Percentiles rank a stretch among this genome's conserved stretches.
Conservation (phyloP, 2,329 filamentous ascomycete genomes). For the Exophiala sp. region DNA sequence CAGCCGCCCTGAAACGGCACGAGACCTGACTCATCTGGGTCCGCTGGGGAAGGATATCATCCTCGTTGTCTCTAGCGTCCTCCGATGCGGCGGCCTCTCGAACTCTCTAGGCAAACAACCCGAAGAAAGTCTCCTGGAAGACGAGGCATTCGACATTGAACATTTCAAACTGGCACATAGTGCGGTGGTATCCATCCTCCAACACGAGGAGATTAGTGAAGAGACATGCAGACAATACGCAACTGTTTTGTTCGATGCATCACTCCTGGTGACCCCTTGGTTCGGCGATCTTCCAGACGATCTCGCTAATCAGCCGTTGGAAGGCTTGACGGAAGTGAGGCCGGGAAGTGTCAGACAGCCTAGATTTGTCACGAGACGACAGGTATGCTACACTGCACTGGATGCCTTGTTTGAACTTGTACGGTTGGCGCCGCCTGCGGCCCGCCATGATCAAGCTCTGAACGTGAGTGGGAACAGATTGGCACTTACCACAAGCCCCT, state of each 20-base stretch:
- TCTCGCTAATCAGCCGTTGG: constrained; percentile 50
- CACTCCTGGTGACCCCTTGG: constrained; percentile 69
- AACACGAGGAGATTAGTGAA: constrained; percentile 4
- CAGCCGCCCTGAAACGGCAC: not conserved
- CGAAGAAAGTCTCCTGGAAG: constrained; percentile 48
- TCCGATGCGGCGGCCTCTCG: constrained; percentile 56
- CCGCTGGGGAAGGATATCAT: constrained; percentile 44
- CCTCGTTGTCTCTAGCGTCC: constrained; percentile 61
- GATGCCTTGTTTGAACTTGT: constrained; percentile 71
- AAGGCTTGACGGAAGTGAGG: constrained; percentile 58
- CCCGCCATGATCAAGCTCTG: not conserved
- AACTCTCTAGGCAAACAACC: constrained; percentile 33
- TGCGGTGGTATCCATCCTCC: constrained; percentile 48
- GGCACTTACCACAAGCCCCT: constrained; percentile 69
- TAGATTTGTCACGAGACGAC: constrained; percentile 56
- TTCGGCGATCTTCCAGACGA: constrained; percentile 51
- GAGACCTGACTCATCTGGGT: constrained; percentile 1
- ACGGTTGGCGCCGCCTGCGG: not conserved
- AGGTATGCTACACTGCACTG: constrained; percentile 74
- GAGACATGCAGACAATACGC: constrained; percentile 64
- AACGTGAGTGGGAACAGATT: constrained; percentile 43
- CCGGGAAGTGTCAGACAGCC: constrained; percentile 67
- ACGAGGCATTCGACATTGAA: constrained; percentile 75
- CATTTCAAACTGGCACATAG: constrained; percentile 64
- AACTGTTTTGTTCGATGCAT: constrained; percentile 71